A percentile compares a stretch with the other conserved stretches of the same genome.
phyloP scores from a whole-genome alignment of 2,329 filamentous ascomycete species.

The Calonectria hongkongensis region DNA sequence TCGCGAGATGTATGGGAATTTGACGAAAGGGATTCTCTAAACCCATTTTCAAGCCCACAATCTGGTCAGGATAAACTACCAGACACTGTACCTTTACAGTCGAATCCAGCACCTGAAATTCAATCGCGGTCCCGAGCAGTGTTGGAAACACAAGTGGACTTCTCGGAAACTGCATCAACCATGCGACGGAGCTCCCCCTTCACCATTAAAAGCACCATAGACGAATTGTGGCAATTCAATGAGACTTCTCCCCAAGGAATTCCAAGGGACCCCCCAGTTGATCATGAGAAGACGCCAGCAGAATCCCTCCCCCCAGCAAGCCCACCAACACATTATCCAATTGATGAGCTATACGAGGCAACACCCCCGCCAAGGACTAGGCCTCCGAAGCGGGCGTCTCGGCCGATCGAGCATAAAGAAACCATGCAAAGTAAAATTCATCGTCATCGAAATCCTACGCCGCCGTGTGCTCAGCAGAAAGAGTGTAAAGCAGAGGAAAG shows the following conservation, averaged over 20 bases:
- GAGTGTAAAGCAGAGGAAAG: background rate
- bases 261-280: conserved; percentile 11
- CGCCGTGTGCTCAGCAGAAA: conserved; percentile 16
- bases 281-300: conserved; percentile 29
- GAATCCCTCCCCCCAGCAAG: conserved; percentile 2
- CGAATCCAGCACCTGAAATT: conserved; percentile 2
- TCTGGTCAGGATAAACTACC: conserved; percentile 53
- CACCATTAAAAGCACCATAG: conserved; percentile 28
- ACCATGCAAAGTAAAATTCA: background rate
- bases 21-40: conserved; percentile 45
- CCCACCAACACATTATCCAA: conserved; percentile 48
- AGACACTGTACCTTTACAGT: conserved; percentile 57
- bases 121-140: background rate
- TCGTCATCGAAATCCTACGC: conserved; percentile 17
- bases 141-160: conserved; percentile 50
- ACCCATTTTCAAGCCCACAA: conserved; percentile 55
- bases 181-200: conserved; percentile 57
- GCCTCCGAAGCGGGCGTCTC: conserved; percentile 3
- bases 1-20: conserved; percentile 51
- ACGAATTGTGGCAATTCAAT: conserved; percentile 46
- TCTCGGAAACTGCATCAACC: conserved; percentile 62
- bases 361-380: conserved; percentile 46
- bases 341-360: conserved; percentile 55
- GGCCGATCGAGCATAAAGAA: background rate
- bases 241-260: conserved; percentile 37